phyloP scores from a whole-genome alignment of 768 basidiomycete genomes.

The Hypsizygus marmoreus region DNA sequence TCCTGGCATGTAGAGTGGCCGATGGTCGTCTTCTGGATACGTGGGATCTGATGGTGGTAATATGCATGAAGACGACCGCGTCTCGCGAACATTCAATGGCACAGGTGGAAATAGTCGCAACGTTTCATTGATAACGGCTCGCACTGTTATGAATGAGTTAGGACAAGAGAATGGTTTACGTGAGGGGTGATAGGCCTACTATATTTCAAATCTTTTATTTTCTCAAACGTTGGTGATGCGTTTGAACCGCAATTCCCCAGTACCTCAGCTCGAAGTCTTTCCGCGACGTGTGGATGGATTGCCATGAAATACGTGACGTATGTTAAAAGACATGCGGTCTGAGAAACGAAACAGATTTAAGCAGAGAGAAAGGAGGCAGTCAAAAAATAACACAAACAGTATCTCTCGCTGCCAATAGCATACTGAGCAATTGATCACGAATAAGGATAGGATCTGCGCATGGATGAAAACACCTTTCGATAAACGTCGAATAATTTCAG shows the following conservation, averaged over 20 bases:
- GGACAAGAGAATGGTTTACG: conserved; percentile 1
- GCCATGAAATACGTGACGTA: conserved; percentile 72
- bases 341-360: conserved; percentile 7
- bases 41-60: conserved; percentile 56
- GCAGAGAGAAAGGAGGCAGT: not conserved
- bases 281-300: conserved; percentile 57
- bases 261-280: conserved; percentile 61
- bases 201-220: conserved; percentile 63
- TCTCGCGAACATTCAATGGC: conserved; percentile 69
- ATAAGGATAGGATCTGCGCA: conserved; percentile 69
- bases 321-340: conserved; percentile 74
- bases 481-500: too few species aligned
- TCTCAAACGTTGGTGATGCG: conserved; percentile 53
- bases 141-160: conserved; percentile 43
- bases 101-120: conserved; percentile 80
- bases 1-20: conserved; percentile 61
- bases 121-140: conserved; percentile 79
- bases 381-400: conserved; percentile 48
- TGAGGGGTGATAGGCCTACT: conserved; percentile 34
- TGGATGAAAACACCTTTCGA: too few species aligned
- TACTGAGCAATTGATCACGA: conserved; percentile 76
- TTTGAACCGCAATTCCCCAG: conserved; percentile 52
- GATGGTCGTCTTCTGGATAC: conserved; percentile 33
- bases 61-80: conserved; percentile 46
- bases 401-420: conserved; percentile 77